Evolutionary conservation across 176 grass and related monocot species (phyloP).

Genomic region (Thinopyrum elongatum): DNA sequence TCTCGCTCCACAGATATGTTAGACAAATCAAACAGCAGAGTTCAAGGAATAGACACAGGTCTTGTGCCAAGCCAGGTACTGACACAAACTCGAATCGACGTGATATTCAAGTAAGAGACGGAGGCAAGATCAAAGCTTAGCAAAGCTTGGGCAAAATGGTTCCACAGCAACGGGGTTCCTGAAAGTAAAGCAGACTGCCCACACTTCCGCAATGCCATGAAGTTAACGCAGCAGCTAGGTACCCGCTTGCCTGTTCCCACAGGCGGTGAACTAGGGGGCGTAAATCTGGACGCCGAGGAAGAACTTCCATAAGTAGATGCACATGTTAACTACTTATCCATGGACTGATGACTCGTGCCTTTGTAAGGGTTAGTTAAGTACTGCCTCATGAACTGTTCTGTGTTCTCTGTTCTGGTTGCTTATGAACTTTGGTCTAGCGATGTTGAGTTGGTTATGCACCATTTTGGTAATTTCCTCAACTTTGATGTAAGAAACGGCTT

Average conservation of each 20-base stretch:
- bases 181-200: slow-evolving; percentile 18
- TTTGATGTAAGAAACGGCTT: background rate
- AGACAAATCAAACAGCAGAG: background rate
- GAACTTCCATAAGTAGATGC: background rate
- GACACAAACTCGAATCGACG: background rate
- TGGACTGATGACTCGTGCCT: background rate
- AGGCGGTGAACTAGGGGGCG: background rate
- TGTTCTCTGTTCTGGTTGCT: background rate
- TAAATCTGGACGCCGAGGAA: background rate
- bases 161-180: slow-evolving; percentile 1
- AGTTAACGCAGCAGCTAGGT: slow-evolving; percentile 24
- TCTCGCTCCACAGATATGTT: background rate
- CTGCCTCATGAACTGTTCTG: background rate
- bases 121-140: background rate
- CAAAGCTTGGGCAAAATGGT: slow-evolving; percentile 26
- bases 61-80: background rate
- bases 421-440: background rate
- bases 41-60: slow-evolving; percentile 1
- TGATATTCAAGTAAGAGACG: slow-evolving; percentile 9
- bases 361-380: background rate
- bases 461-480: background rate
- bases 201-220: background rate
- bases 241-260: background rate
- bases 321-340: background rate
- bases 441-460: background rate